A percentile compares a stretch with the other conserved stretches of the same genome.
Conservation (phyloP, 257 asterid genomes). For the Rubia yunnanensis region DNA sequence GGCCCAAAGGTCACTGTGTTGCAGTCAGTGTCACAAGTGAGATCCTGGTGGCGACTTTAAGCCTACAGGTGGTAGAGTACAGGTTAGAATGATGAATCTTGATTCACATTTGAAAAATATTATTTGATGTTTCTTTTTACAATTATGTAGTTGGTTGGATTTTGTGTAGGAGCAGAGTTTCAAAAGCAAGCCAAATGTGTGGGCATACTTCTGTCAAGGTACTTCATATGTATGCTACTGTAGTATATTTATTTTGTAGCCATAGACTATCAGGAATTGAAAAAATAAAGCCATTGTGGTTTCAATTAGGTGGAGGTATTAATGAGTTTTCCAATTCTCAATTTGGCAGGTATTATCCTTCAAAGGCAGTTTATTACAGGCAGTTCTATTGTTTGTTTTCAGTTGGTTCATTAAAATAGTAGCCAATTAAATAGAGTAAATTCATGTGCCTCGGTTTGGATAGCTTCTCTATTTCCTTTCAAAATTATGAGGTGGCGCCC, state of each 20-base stretch:
- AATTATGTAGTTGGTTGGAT: slow-evolving; percentile 18
- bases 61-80: slow-evolving; percentile 98
- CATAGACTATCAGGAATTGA: slow-evolving; percentile 8
- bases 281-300: slow-evolving; percentile 15
- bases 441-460: no score
- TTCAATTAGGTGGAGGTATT: slow-evolving; percentile 99
- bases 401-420: no score
- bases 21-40: no score
- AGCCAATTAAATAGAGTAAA: no score
- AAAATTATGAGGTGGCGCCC: no score
- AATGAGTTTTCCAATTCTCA: slow-evolving; percentile 99
- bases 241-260: neutral
- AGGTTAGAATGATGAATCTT: slow-evolving; percentile 37
- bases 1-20: no score
- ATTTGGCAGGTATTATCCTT: slow-evolving; percentile 65
- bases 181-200: slow-evolving; percentile 98
- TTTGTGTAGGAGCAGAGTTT: slow-evolving; percentile 79
- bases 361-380: neutral
- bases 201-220: slow-evolving; percentile 99
- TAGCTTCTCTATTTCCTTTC: no score
- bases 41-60: no score
- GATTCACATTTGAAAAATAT: neutral
- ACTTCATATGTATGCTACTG: slow-evolving; percentile 11
- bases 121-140: slow-evolving; percentile 12
- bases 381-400: no score